phyloP scores from a whole-genome alignment of 2,329 filamentous ascomycete genomes.

The Dothistroma septosporum region DNA sequence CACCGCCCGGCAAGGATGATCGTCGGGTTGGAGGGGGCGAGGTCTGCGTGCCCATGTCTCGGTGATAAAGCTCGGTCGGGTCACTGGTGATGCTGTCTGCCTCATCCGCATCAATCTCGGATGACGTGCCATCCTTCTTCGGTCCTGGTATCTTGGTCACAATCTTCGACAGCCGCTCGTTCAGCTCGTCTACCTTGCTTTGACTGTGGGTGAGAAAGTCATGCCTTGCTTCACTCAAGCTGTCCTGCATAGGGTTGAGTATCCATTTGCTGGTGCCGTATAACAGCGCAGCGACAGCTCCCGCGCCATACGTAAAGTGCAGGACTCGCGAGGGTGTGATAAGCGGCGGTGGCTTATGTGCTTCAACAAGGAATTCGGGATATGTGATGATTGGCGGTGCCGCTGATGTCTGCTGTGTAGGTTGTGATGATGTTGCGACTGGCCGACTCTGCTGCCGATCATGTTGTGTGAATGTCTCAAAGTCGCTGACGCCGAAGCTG shows the following conservation, averaged over 20 bases:
- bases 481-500: constrained; percentile 24
- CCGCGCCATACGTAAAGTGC: constrained; percentile 55
- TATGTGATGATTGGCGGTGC: constrained; percentile 63
- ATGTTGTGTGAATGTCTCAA: constrained; percentile 26
- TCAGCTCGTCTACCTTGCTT: constrained; percentile 52
- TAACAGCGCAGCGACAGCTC: constrained; percentile 53
- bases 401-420: constrained; percentile 34
- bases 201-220: constrained; percentile 53
- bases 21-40: constrained; percentile 49
- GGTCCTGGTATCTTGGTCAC: constrained; percentile 27
- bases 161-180: constrained; percentile 47
- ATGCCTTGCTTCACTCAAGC: constrained; percentile 53
- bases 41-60: constrained; percentile 76
- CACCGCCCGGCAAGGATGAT: constrained; percentile 25
- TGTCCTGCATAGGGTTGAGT: constrained; percentile 57
- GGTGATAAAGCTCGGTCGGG: constrained; percentile 75
- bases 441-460: constrained; percentile 23
- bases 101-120: constrained; percentile 44
- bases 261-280: constrained; percentile 70
- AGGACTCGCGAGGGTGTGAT: constrained; percentile 54
- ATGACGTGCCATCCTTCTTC: constrained; percentile 22
- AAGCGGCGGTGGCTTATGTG: constrained; percentile 56
- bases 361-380: constrained; percentile 59
- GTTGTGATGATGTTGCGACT: constrained; percentile 4
- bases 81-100: constrained; percentile 52